Conservation (phyloP, 495 filamentous ascomycete species). For the Penicillium malachiteum region DNA sequence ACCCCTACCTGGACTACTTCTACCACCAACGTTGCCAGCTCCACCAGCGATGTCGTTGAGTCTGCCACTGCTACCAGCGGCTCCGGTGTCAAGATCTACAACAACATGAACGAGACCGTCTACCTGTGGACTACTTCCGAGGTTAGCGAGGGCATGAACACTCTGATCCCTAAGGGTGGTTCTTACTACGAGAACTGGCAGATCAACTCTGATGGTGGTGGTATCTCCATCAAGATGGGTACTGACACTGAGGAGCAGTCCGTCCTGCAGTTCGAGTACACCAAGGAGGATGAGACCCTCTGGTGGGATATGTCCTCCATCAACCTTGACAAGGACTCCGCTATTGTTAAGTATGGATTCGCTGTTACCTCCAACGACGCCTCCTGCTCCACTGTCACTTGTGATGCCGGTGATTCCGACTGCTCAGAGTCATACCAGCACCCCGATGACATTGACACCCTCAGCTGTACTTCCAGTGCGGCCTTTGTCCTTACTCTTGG, state of each 20-base stretch:
- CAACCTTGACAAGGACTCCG: constrained; percentile 31
- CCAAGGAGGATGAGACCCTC: constrained; percentile 35
- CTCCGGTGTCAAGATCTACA: constrained; percentile 32
- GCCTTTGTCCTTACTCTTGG: constrained; percentile 23
- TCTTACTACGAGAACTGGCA: constrained; percentile 31
- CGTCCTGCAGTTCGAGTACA: constrained; percentile 49
- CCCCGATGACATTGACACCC: constrained; percentile 32
- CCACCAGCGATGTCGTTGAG: constrained; percentile 2
- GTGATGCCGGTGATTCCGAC: constrained; percentile 31
- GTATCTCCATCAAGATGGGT: constrained; percentile 44
- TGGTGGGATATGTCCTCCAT: constrained; percentile 48
- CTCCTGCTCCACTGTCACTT: constrained; percentile 29
- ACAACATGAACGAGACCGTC: constrained; percentile 35
- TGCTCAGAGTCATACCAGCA: constrained; percentile 37
- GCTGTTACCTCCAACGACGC: constrained; percentile 28
- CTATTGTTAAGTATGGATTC: constrained; percentile 35
- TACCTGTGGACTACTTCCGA: constrained; percentile 38
- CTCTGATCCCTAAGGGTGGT: constrained; percentile 21
- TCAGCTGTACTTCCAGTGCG: constrained; percentile 21
- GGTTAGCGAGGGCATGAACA: constrained; percentile 23
- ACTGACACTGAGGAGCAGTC: constrained; percentile 23
- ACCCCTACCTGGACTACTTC: constrained; percentile 8
- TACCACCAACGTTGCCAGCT: constrained; percentile 9
- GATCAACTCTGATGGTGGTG: constrained; percentile 37
- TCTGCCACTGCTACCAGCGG: constrained; percentile 13